Base-by-base conservation (phyloP, 2,329 filamentous ascomycete genomes). In the Phialocephala sp. region DNA sequence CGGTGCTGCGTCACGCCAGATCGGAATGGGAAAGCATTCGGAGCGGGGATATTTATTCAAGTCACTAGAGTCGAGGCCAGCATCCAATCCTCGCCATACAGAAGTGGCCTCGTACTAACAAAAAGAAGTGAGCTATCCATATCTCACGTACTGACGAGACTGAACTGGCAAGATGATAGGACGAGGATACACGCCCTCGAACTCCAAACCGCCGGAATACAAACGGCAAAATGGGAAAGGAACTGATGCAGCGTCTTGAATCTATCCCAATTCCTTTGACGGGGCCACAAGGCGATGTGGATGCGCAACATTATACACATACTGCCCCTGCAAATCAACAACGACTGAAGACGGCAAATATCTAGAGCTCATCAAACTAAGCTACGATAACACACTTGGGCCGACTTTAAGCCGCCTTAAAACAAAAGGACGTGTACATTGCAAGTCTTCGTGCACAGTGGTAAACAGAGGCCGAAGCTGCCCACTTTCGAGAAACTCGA, bases 371-470 rank as follows among this genome's bases (percentile, higher is more conserved):
- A 43, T 43, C 41, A 18, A 14, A 43, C n/a, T 14, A 43, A 43
- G 4, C n/a, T 43, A 14, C 15, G 14, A 6, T 32, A 32, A 32
- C 41, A 27, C 24, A 36, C 4, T 9, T 20, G 36, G 52, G 35
- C 9, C 52, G 5, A 35, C 24, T 35, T 14, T 14, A 43, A n/a
- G 15, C 15, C 15, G 41, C 15, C 2, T 43, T 43, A 12, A 36
- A n/a, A 35, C 24, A 47, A 27, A 39, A 27, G 14, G 14, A 35
- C n/a, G 41, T 6, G n/a, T 47, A 65, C 8, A 39, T 65, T 18
- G 27, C 27, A 57, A 20, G 15, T 15, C 3, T 65, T 15, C 63
- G 63, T 20, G 15, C n/a, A 18, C 24, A 56, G 22, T 65, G 63
- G 63, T n/a, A 37, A 50, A 47, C 22, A 24, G 63, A 65, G 18